phyloP scores from a whole-genome alignment of 345 rosid genomes.

The Streptanthus diversifolius region DNA sequence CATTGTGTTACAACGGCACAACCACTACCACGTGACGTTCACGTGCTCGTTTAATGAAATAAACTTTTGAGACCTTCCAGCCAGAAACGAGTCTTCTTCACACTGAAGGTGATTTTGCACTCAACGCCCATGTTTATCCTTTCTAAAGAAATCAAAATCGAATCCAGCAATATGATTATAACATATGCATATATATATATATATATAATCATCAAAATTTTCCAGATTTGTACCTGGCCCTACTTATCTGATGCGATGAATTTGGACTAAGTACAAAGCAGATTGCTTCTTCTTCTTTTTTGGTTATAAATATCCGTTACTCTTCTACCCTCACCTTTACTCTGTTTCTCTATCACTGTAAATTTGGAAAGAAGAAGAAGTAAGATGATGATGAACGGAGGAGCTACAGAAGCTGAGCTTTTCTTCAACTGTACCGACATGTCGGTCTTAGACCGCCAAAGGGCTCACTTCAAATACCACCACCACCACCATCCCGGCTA shows the following conservation, averaged over 20 bases:
- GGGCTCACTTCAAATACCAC: constrained; percentile 39
- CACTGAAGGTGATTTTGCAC: background rate
- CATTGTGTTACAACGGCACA: background rate
- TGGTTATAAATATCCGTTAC: constrained; percentile 17
- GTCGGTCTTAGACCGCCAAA: constrained; percentile 68
- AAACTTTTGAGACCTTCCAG: constrained; percentile 8
- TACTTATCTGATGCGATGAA: constrained; percentile 25
- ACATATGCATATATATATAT: no score
- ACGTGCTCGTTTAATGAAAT: constrained; percentile 6
- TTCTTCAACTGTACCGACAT: constrained; percentile 40
- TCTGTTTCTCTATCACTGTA: constrained; percentile 16
- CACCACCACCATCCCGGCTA: constrained; percentile 39
- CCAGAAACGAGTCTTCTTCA: background rate
- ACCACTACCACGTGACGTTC: constrained; percentile 15
- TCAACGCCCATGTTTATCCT: no score
- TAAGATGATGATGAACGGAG: constrained; percentile 21
- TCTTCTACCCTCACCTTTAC: constrained; percentile 24
- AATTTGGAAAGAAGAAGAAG: background rate
- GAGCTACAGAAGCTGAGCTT: constrained; percentile 10
- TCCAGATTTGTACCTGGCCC: background rate
- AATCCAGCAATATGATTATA: no score
- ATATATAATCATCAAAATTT: background rate
- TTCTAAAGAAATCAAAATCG: no score
- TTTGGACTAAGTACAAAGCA: constrained; percentile 18
- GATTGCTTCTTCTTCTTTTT: background rate